phyloP scores from a whole-genome alignment of 108 stramenopile species.

The Chaetoceros muelleri region DNA sequence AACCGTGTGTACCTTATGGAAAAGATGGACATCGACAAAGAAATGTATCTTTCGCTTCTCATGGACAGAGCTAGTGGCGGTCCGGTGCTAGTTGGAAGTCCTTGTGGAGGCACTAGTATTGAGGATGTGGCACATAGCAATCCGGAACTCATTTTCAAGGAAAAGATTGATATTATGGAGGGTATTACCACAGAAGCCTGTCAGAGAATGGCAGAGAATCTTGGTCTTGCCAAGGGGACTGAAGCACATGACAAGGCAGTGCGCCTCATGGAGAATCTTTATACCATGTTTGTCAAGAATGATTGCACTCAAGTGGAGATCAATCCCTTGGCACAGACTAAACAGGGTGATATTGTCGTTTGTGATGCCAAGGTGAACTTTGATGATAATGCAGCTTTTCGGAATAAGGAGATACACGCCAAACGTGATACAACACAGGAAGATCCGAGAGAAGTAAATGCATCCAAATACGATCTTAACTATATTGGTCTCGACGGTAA shows the following conservation, averaged over 20 bases:
- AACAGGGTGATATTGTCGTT: slow-evolving; percentile 50
- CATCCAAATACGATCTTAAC: slow-evolving; percentile 81
- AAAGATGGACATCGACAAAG: slow-evolving; percentile 57
- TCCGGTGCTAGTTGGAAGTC: slow-evolving; percentile 65
- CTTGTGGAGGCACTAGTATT: slow-evolving; percentile 73
- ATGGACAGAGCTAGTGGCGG: slow-evolving; percentile 79
- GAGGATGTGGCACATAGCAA: slow-evolving; percentile 73
- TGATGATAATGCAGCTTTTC: slow-evolving; percentile 82
- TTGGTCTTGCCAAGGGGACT: slow-evolving; percentile 31
- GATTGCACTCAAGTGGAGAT: slow-evolving; percentile 92
- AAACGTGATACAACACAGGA: slow-evolving; percentile 72
- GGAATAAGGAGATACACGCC: slow-evolving; percentile 68
- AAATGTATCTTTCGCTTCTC: slow-evolving; percentile 80
- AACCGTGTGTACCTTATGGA: slow-evolving; percentile 67
- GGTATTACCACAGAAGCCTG: slow-evolving; percentile 63
- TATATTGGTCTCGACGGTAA: slow-evolving; percentile 96
- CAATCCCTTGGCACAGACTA: slow-evolving; percentile 83
- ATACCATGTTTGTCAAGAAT: slow-evolving; percentile 56
- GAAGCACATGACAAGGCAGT: slow-evolving; percentile 29
- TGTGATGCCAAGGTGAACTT: slow-evolving; percentile 90
- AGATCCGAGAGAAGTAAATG: slow-evolving; percentile 79
- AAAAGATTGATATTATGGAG: slow-evolving; percentile 65
- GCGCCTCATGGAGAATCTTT: slow-evolving; percentile 62
- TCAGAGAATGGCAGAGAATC: slow-evolving; percentile 38
- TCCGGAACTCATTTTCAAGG: slow-evolving; percentile 62